These are phyloP conservation scores for Candida pseudoglaebosa DNA, from an alignment of 805 yeast genomes.

Conservation along the genomic window DNA sequence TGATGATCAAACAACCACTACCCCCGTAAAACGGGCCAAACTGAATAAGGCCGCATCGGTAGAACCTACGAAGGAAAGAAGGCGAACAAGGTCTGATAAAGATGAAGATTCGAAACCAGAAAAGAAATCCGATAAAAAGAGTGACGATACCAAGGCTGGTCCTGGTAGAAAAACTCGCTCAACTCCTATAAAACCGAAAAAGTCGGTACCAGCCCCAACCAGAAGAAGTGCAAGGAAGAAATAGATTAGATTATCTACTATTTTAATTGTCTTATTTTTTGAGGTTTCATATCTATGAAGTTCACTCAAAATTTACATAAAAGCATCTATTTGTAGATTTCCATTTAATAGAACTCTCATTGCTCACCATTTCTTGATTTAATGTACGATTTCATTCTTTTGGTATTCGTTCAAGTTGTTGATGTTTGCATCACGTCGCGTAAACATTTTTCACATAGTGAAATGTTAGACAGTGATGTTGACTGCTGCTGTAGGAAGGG, in stretches of 20 bases:
- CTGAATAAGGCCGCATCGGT: constrained; percentile 12
- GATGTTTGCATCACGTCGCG: no score
- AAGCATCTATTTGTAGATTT: no score
- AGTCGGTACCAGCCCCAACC: constrained; percentile 7
- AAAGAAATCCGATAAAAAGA: constrained; percentile 5
- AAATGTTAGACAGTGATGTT: neutral
- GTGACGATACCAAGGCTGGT: constrained; percentile 1
- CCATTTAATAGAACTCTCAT: no score
- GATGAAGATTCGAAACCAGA: constrained; percentile 7
- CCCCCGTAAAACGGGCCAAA: constrained; percentile 10
- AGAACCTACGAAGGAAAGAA: constrained; percentile 2
- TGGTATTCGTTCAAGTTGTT: no score
- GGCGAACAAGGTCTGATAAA: constrained; percentile 6
- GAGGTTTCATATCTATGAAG: no score
- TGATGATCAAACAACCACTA: constrained; percentile 9
- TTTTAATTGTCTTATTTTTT: no score
- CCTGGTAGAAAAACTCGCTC: constrained; percentile 3
- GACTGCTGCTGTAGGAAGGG: neutral
- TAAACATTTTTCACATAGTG: neutral
- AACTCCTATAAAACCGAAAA: neutral
- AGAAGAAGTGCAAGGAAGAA: constrained; percentile 17
- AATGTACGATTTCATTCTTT: no score
- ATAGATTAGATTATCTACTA: no score
- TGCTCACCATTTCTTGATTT: no score
- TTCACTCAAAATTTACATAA: no score